A percentile compares a stretch with the other conserved stretches of the same genome.
phyloP scores from a whole-genome alignment of 2,329 filamentous ascomycete species.

The Hypoxylon rubiginosum region DNA sequence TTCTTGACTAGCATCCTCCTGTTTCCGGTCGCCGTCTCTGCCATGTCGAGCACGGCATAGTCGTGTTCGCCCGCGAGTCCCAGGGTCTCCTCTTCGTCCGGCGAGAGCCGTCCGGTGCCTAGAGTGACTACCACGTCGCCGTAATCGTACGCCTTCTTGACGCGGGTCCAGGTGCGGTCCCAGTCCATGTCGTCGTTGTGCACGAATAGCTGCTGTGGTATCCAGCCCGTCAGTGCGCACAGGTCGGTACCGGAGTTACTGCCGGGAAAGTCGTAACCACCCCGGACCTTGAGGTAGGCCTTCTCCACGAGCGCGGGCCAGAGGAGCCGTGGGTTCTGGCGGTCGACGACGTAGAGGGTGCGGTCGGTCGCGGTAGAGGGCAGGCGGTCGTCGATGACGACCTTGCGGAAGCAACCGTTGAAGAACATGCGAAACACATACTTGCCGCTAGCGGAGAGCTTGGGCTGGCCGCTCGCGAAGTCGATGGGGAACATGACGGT shows the following conservation, averaged over 20 bases:
- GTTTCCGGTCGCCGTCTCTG: constrained; percentile 66
- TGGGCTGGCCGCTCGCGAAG: constrained; percentile 66
- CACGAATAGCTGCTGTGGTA: constrained; percentile 94
- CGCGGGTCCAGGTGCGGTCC: constrained; percentile 81
- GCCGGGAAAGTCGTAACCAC: constrained; percentile 97
- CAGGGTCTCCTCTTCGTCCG: constrained; percentile 81
- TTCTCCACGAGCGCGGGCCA: constrained; percentile 97
- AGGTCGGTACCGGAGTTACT: constrained; percentile 97
- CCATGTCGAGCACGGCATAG: constrained; percentile 89
- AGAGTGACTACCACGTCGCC: constrained; percentile 90
- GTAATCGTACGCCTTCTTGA: constrained; percentile 79
- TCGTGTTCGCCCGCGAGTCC: constrained; percentile 93
- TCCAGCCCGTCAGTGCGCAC: constrained; percentile 94
- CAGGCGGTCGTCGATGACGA: constrained; percentile 89
- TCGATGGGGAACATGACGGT: constrained; percentile 84
- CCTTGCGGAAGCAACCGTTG: constrained; percentile 90
- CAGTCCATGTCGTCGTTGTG: constrained; percentile 86
- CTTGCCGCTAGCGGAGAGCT: constrained; percentile 82
- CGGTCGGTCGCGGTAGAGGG: constrained; percentile 81
- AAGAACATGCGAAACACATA: constrained; percentile 95
- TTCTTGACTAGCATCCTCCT: constrained; percentile 90
- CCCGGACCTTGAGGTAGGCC: constrained; percentile 93
- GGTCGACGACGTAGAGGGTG: constrained; percentile 88
- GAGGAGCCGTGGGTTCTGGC: constrained; percentile 82
- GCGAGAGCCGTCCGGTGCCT: constrained; percentile 86